Evolutionary conservation across 768 basidiomycete genomes (phyloP).

Genomic region (Tylopilus vinaceipallidus): DNA sequence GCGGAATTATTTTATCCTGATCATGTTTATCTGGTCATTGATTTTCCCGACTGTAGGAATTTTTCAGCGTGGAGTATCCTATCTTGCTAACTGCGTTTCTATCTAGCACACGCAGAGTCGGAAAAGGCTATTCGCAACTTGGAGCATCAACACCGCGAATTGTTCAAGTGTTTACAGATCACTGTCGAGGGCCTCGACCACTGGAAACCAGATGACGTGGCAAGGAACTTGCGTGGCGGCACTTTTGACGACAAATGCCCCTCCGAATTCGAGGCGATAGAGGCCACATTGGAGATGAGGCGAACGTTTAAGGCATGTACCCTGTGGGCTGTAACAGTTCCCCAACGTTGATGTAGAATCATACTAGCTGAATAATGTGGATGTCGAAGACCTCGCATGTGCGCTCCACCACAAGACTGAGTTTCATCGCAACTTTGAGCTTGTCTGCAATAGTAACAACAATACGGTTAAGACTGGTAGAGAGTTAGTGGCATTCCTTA

Average conservation of each 20-base stretch:
- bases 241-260: no score
- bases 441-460: not conserved
- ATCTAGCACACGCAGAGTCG: not conserved
- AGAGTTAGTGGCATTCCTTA: constrained; percentile 8
- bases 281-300: no score
- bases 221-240: no score
- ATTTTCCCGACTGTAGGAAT: not conserved
- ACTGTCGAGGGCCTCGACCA: no score
- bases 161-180: no score
- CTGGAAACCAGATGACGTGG: no score
- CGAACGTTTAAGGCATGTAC: no score
- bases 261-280: no score
- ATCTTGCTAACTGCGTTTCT: no score
- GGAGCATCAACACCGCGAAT: no score
- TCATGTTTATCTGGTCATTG: not conserved
- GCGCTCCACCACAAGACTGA: not conserved
- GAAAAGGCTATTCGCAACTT: not conserved
- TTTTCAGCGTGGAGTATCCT: not conserved
- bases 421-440: not conserved
- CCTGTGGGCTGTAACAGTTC: no score
- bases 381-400: not conserved
- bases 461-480: no score
- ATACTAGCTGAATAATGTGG: not conserved
- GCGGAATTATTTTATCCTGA: not conserved
- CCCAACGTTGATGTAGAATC: not conserved